A percentile compares a stretch with the other conserved stretches of the same genome.
These are phyloP conservation scores for Fistulinella cinereoalba DNA, from an alignment of 1,284 basidiomycete species.

Conservation along the genomic window DNA sequence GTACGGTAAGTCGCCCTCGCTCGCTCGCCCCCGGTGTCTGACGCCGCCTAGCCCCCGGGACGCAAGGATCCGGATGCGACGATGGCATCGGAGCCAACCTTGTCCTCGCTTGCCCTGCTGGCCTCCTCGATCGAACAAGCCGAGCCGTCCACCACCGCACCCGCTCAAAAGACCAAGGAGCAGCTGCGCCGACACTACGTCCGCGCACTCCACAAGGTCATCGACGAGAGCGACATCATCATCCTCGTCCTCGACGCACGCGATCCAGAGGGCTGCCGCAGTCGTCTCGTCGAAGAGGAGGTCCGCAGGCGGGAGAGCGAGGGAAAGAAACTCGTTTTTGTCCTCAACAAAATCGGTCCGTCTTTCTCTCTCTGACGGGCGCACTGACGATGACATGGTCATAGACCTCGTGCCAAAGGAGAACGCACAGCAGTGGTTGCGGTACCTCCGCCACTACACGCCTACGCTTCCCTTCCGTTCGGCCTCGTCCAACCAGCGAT, in stretches of 20 bases:
- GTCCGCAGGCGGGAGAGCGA: conserved; percentile 79
- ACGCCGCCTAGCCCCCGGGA: conserved; percentile 15
- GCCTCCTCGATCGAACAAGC: conserved; percentile 37
- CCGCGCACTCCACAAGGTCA: conserved; percentile 83
- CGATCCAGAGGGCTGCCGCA: conserved; percentile 88
- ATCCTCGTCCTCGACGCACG: conserved; percentile 87
- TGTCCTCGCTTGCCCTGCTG: conserved; percentile 54
- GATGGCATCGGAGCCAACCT: conserved; percentile 73
- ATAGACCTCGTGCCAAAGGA: conserved; percentile 88
- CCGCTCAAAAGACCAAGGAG: conserved; percentile 57
- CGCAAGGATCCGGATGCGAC: conserved; percentile 51
- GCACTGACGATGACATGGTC: neutral
- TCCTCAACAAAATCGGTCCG: conserved; percentile 93
- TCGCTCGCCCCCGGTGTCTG: neutral
- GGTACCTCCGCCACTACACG: conserved; percentile 85
- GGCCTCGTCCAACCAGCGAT: conserved; percentile 76
- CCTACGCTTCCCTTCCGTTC: conserved; percentile 95
- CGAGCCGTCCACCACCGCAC: conserved; percentile 24
- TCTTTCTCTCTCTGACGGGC: neutral
- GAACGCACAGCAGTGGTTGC: conserved; percentile 90
- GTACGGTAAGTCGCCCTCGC: conserved; percentile 29
- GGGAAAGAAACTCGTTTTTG: conserved; percentile 86
- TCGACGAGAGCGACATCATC: conserved; percentile 91
- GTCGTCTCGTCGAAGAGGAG: conserved; percentile 86
- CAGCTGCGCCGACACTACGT: conserved; percentile 68